Conservation (phyloP, 768 basidiomycete species). For the Cyclocybe cylindracea region DNA sequence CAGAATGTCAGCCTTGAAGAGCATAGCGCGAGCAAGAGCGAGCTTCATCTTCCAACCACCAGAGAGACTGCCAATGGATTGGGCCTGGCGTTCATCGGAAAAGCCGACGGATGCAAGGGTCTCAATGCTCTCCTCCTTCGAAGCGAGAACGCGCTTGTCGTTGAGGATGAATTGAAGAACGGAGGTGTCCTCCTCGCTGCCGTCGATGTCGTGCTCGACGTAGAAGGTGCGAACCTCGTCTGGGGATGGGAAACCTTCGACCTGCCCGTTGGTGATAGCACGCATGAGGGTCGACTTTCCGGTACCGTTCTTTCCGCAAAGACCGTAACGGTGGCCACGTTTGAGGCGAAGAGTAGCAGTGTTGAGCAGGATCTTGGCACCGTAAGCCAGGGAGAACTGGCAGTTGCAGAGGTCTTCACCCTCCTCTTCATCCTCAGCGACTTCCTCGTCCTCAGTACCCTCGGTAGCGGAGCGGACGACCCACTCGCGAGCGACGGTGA, state of each 20-base stretch:
- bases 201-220: conserved; percentile 99
- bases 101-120: conserved; percentile 93
- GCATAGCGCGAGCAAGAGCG: conserved; percentile 93
- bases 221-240: conserved; percentile 99
- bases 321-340: conserved; percentile 98
- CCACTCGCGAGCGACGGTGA: conserved; percentile 77
- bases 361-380: conserved; percentile 98
- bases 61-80: conserved; percentile 87
- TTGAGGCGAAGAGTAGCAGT: conserved; percentile 96
- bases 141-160: conserved; percentile 80
- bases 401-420: conserved; percentile 99
- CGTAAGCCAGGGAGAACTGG: conserved; percentile 98
- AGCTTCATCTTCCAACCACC: conserved; percentile 99
- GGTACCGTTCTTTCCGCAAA: conserved; percentile 98
- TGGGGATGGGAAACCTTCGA: conserved; percentile 97
- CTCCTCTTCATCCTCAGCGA: conserved; percentile 89
- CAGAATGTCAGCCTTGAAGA: conserved; percentile 97
- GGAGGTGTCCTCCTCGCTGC: conserved; percentile 88
- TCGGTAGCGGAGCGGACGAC: conserved; percentile 87
- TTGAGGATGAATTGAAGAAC: conserved; percentile 85
- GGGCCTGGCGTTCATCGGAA: conserved; percentile 80
- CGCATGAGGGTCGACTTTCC: conserved; percentile 96
- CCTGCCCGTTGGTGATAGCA: conserved; percentile 92
- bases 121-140: conserved; percentile 69
- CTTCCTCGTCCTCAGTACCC: conserved; percentile 66